These are phyloP conservation scores for Tetrahymena borealis DNA, from an alignment of 73 alveolate genomes.

Conservation along the genomic window DNA sequence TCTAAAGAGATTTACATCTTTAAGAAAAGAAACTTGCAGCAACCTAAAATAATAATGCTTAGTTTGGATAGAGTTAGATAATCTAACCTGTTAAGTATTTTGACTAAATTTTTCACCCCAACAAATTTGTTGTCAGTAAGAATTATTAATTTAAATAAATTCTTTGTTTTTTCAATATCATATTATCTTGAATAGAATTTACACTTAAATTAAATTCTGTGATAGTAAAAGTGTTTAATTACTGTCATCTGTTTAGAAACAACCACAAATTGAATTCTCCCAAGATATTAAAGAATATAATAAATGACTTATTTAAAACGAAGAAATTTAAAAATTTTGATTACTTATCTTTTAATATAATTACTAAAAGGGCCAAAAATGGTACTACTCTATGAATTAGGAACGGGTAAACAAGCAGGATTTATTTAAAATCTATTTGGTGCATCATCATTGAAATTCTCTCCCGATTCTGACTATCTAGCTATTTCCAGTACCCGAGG, in stretches of 20 bases:
- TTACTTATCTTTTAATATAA: constrained; percentile 5
- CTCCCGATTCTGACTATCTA: constrained; percentile 41
- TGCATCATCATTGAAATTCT: constrained; percentile 29
- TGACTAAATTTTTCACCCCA: neutral
- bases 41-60: neutral
- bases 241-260: neutral
- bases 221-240: no score
- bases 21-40: neutral
- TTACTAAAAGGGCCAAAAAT: constrained; percentile 24
- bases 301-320: no score
- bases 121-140: neutral
- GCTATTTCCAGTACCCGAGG: constrained; percentile 46
- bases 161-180: no score
- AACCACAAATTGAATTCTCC: no score
- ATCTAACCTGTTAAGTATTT: neutral
- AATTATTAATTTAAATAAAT: neutral
- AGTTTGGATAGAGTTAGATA: neutral
- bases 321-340: no score
- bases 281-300: no score
- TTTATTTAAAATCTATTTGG: constrained; percentile 41
- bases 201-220: no score
- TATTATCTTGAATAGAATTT: no score
- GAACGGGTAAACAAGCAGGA: constrained; percentile 51
- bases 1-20: neutral
- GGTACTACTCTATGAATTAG: constrained; percentile 51